A percentile compares a stretch with the other conserved stretches of the same genome.
phyloP scores from a whole-genome alignment of 148 eudicot genomes.

The Rhododendron ferrugineum region DNA sequence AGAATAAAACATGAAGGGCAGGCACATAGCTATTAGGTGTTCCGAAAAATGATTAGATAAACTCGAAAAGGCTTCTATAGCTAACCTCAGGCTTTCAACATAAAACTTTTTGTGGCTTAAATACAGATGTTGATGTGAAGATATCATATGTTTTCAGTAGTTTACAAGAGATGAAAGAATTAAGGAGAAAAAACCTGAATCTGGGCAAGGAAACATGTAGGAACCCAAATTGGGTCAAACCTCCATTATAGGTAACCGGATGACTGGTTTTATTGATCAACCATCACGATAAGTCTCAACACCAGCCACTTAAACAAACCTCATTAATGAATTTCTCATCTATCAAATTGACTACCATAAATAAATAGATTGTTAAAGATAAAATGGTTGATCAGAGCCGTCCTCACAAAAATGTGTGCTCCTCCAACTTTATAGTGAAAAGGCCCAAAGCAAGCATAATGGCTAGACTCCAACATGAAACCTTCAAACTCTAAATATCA shows the following conservation, averaged over 20 bases:
- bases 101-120: not conserved
- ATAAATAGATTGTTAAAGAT: not conserved
- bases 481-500: not conserved
- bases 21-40: not conserved
- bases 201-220: not conserved
- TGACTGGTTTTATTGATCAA: not conserved
- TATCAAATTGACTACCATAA: not conserved
- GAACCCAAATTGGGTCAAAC: not conserved
- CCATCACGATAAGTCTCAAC: not conserved
- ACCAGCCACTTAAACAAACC: not conserved
- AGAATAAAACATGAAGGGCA: not conserved
- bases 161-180: not conserved
- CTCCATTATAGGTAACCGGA: not conserved
- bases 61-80: not conserved
- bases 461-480: not conserved
- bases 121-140: not conserved
- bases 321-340: not conserved
- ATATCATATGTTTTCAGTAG: not conserved
- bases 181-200: not conserved
- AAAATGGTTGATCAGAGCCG: not conserved
- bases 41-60: not conserved
- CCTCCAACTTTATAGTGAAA: not conserved
- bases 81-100: not conserved
- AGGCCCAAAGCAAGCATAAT: not conserved
- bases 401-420: not conserved